A percentile compares a stretch with the other conserved stretches of the same genome.
phyloP scores from a whole-genome alignment of 177 flowering plant species.

The Vitis hybrid region DNA sequence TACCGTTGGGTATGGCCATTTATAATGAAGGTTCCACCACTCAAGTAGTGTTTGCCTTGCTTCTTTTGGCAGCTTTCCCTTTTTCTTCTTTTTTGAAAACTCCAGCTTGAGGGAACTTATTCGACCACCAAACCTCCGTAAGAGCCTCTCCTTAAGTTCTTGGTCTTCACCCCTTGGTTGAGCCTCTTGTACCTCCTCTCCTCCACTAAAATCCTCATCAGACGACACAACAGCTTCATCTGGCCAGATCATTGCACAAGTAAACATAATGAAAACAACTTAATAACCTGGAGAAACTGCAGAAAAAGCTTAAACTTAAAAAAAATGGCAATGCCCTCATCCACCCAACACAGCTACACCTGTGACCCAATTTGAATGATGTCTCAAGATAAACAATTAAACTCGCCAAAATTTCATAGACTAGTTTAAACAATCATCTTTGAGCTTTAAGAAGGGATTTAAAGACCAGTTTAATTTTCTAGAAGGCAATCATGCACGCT shows the following conservation, averaged over 20 bases:
- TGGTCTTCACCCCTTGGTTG: slow-evolving; percentile 36
- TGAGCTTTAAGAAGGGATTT: no score
- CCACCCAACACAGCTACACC: no score
- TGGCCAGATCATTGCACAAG: slow-evolving; percentile 2
- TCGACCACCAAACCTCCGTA: slow-evolving; percentile 54
- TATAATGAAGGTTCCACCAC: slow-evolving; percentile 70
- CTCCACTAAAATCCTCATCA: slow-evolving; percentile 54
- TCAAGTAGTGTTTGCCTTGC: slow-evolving; percentile 54
- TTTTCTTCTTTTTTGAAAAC: slow-evolving; percentile 77
- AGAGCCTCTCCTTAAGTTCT: slow-evolving; percentile 56
- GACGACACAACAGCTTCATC: slow-evolving; percentile 58
- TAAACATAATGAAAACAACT: not conserved
- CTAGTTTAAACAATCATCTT: no score
- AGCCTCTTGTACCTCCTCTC: slow-evolving; percentile 44
- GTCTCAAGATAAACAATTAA: no score
- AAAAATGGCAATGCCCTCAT: no score
- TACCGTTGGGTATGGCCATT: slow-evolving; percentile 83
- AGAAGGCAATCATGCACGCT: no score
- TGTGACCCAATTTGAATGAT: no score
- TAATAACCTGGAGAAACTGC: no score
- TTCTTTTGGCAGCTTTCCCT: slow-evolving; percentile 68
- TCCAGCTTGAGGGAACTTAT: slow-evolving; percentile 53
- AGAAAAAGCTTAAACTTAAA: no score
- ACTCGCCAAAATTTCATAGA: no score
- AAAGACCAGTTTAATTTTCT: no score